phyloP scores from a whole-genome alignment of 345 rosid genomes.

The Heritiera littoralis region DNA sequence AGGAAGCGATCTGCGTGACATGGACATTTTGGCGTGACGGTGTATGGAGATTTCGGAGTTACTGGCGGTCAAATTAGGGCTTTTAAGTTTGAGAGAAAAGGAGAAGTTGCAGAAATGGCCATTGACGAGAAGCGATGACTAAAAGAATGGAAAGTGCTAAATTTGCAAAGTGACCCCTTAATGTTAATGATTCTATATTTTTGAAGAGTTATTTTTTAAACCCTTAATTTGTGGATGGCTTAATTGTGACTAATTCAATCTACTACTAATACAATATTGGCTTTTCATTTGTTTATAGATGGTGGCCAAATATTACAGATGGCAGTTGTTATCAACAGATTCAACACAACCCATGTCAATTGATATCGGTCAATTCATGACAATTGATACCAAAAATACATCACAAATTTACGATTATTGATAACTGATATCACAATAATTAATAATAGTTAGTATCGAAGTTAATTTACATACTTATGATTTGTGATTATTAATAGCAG shows the following conservation, averaged over 20 bases:
- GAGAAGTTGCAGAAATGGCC: constrained; percentile 7
- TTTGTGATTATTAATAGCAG: too few species aligned
- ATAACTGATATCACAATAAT: too few species aligned
- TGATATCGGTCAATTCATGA: too few species aligned
- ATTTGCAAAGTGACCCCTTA: background rate
- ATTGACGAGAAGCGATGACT: background rate
- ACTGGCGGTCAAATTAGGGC: background rate
- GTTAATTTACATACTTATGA: too few species aligned
- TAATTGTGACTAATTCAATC: background rate
- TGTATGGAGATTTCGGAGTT: background rate
- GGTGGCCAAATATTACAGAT: too few species aligned
- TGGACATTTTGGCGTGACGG: background rate
- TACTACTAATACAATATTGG: too few species aligned
- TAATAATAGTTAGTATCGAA: too few species aligned
- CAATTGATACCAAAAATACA: too few species aligned
- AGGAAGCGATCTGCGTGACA: constrained; percentile 39
- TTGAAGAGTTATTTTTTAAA: background rate
- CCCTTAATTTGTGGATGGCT: background rate
- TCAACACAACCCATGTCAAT: too few species aligned
- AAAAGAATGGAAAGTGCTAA: background rate
- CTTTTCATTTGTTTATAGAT: too few species aligned
- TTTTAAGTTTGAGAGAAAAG: background rate
- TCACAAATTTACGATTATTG: too few species aligned
- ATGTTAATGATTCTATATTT: background rate
- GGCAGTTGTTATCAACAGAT: too few species aligned